These are phyloP conservation scores for Mycena epipterygia DNA, from an alignment of 768 basidiomycete species.

Conservation along the genomic window DNA sequence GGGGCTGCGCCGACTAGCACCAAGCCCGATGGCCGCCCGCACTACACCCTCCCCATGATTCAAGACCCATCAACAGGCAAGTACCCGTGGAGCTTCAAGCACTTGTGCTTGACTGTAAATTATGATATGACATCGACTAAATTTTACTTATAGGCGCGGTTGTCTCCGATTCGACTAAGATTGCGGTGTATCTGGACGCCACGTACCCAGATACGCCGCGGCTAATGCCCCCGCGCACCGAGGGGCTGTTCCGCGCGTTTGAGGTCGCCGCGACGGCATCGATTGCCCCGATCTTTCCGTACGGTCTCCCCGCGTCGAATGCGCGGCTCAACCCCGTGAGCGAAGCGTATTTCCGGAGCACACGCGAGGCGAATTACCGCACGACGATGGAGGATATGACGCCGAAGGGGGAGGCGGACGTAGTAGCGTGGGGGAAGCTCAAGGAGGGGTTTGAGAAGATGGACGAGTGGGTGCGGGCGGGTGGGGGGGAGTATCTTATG, in stretches of 20 bases:
- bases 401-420: too few species aligned
- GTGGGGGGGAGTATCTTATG: conserved; percentile 1
- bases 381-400: background rate
- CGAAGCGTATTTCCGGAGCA: conserved; percentile 47
- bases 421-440: background rate
- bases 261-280: conserved; percentile 8
- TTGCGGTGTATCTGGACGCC: conserved; percentile 59
- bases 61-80: conserved; percentile 52
- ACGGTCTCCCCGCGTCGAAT: conserved; percentile 33
- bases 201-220: conserved; percentile 53
- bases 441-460: conserved; percentile 8
- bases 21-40: conserved; percentile 38
- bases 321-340: conserved; percentile 47
- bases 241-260: conserved; percentile 25
- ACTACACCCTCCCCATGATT: conserved; percentile 57
- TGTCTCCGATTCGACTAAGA: conserved; percentile 52
- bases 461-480: conserved; percentile 2
- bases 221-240: conserved; percentile 47
- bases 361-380: conserved; percentile 36
- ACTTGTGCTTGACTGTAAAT: too few species aligned
- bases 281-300: background rate
- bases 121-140: too few species aligned
- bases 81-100: background rate
- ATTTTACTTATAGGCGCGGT: conserved; percentile 25
- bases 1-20: conserved; percentile 43